Percentiles rank a stretch among this genome's conserved stretches.
phyloP scores from a whole-genome alignment of 768 basidiomycete species.

The Tulasnella sp. region DNA sequence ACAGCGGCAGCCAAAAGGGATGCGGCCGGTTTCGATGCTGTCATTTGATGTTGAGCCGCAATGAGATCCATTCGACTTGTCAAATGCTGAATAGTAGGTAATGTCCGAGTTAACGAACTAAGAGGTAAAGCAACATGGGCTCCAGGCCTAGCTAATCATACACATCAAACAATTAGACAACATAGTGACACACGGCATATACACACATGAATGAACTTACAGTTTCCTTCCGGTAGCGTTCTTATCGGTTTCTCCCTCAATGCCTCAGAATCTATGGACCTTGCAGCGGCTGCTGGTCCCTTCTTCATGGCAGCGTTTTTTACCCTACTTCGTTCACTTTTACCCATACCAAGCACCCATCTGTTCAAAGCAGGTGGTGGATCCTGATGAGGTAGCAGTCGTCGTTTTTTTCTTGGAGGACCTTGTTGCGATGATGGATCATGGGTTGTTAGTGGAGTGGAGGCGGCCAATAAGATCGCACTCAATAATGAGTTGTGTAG shows the following conservation, averaged over 20 bases:
- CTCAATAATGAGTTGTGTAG: constrained; percentile 15
- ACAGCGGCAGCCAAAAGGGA: constrained; percentile 14
- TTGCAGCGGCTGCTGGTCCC: background rate
- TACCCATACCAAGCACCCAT: constrained; percentile 17
- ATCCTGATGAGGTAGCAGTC: constrained; percentile 16
- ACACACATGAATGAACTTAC: constrained; percentile 3
- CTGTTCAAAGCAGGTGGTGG: constrained; percentile 12
- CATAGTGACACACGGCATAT: background rate
- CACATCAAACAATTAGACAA: background rate
- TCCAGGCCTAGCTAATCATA: constrained; percentile 9
- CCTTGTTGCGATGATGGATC: background rate
- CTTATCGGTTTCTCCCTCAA: constrained; percentile 4
- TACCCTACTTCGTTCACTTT: constrained; percentile 10
- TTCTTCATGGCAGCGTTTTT: background rate
- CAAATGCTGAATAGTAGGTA: constrained; percentile 16
- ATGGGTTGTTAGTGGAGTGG: background rate
- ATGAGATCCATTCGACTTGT: constrained; percentile 11
- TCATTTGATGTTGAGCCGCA: constrained; percentile 16
- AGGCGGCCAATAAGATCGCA: constrained; percentile 11
- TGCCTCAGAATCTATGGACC: constrained; percentile 5
- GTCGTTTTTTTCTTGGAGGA: constrained; percentile 15
- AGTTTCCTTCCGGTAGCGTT: constrained; percentile 14
- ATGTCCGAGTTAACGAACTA: constrained; percentile 9
- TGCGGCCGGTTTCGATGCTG: constrained; percentile 11
- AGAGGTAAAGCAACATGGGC: constrained; percentile 11